A percentile compares a stretch with the other conserved stretches of the same genome.
Conservation (phyloP, 495 filamentous ascomycete species). For the Penicillium goetzii region DNA sequence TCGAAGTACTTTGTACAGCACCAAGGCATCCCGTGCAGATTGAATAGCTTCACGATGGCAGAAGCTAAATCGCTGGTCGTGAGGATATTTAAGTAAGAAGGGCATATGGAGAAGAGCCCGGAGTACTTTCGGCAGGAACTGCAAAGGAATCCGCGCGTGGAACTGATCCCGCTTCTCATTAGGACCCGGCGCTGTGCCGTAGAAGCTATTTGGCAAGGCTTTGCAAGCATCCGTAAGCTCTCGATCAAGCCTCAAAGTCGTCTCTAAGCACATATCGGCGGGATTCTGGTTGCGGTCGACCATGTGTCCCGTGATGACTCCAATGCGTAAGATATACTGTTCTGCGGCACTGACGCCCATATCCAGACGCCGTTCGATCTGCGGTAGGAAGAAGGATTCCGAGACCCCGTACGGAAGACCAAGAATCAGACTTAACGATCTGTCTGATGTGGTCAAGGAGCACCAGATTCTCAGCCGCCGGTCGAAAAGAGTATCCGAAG, state of each 20-base stretch:
- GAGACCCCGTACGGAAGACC: constrained; percentile 54
- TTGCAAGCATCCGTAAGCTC: constrained; percentile 48
- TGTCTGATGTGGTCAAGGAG: constrained; percentile 46
- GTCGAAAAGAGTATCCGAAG: constrained; percentile 29
- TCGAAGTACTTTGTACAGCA: constrained; percentile 49
- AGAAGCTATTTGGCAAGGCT: constrained; percentile 42
- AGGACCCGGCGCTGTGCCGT: constrained; percentile 21
- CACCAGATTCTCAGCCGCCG: constrained; percentile 50
- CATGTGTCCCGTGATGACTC: constrained; percentile 50
- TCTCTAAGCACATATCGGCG: constrained; percentile 39
- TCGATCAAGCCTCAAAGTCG: constrained; percentile 52
- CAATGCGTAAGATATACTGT: constrained; percentile 39
- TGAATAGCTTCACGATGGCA: constrained; percentile 49
- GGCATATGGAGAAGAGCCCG: constrained; percentile 56
- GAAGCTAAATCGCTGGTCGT: constrained; percentile 44
- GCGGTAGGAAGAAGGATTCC: constrained; percentile 40
- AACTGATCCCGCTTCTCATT: constrained; percentile 28
- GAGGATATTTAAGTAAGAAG: constrained; percentile 55
- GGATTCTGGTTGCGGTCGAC: constrained; percentile 55
- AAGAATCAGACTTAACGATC: constrained; percentile 50
- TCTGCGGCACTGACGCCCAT: constrained; percentile 22
- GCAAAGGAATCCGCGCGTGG: constrained; percentile 42
- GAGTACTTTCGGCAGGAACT: constrained; percentile 51
- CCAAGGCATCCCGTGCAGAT: constrained; percentile 51
- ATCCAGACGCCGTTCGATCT: constrained; percentile 29